A percentile compares a stretch with the other conserved stretches of the same genome.
Evolutionary conservation across 345 rosid species (phyloP).

Genomic region (Arabis alpina): DNA sequence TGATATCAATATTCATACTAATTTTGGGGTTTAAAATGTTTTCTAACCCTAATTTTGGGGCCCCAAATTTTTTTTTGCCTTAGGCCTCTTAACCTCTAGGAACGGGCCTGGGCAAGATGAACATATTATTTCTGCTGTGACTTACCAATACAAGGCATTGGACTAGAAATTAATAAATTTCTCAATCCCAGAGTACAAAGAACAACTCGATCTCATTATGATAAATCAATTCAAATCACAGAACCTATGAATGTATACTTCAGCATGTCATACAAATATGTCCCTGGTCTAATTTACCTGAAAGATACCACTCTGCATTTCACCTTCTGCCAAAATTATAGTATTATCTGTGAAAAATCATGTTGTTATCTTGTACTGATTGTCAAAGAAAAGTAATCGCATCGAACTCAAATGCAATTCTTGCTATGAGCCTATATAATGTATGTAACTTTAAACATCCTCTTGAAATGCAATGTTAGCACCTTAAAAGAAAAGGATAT

Average conservation of each 20-base stretch:
- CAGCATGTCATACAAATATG: conserved; percentile 11
- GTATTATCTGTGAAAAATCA: conserved; percentile 94
- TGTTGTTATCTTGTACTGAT: conserved; percentile 75
- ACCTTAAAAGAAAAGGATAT: conserved; percentile 65
- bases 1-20: too few species aligned
- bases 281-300: conserved; percentile 54
- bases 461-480: background rate
- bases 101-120: conserved; percentile 53
- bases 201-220: background rate
- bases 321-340: conserved; percentile 89
- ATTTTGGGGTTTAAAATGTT: too few species aligned
- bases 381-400: conserved; percentile 56
- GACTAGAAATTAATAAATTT: conserved; percentile 5
- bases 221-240: too few species aligned
- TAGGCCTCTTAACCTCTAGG: too few species aligned
- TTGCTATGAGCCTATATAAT: background rate
- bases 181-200: conserved; percentile 21
- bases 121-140: conserved; percentile 12
- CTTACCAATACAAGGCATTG: conserved; percentile 1
- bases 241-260: background rate
- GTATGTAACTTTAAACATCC: background rate
- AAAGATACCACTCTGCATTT: conserved; percentile 83
- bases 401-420: conserved; percentile 12
- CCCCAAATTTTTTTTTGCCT: too few species aligned
- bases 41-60: too few species aligned